These are phyloP conservation scores for Monosporozyma siamensis DNA, from an alignment of 805 yeast genomes.

Conservation along the genomic window DNA sequence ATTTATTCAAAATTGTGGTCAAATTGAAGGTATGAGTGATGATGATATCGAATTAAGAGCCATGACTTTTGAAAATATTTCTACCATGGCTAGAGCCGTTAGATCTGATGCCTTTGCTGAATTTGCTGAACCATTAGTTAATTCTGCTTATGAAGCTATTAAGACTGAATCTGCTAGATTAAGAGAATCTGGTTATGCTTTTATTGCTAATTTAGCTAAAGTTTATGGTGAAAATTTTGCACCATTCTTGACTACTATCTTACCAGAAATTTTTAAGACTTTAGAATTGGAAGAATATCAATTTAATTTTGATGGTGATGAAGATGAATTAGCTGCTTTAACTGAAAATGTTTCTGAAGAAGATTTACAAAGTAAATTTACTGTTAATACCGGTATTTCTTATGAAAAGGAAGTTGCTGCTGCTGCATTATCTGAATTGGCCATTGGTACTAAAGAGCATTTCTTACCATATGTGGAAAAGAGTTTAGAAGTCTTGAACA, in stretches of 20 bases:
- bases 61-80: slow-evolving; percentile 82
- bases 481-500: slow-evolving; percentile 51
- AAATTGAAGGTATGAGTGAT: slow-evolving; percentile 69
- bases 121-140: slow-evolving; percentile 79
- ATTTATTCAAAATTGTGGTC: slow-evolving; percentile 59
- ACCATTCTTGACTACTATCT: slow-evolving; percentile 69
- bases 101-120: slow-evolving; percentile 82
- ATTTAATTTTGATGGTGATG: slow-evolving; percentile 48
- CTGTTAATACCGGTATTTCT: slow-evolving; percentile 90
- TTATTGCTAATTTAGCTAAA: slow-evolving; percentile 87
- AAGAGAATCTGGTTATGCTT: slow-evolving; percentile 91
- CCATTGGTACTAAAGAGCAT: slow-evolving; percentile 72
- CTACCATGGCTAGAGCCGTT: slow-evolving; percentile 94
- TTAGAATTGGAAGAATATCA: slow-evolving; percentile 81
- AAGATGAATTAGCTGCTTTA: slow-evolving; percentile 36
- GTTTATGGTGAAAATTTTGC: slow-evolving; percentile 88
- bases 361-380: slow-evolving; percentile 60
- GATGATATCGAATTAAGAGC: slow-evolving; percentile 90
- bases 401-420: slow-evolving; percentile 94
- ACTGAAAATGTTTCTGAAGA: slow-evolving; percentile 47
- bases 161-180: slow-evolving; percentile 72
- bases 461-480: slow-evolving; percentile 72
- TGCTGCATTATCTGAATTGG: slow-evolving; percentile 81
- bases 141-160: slow-evolving; percentile 75
- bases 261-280: slow-evolving; percentile 78